Conservation (phyloP, 768 basidiomycete genomes). For the Steccherinum ochraceum region DNA sequence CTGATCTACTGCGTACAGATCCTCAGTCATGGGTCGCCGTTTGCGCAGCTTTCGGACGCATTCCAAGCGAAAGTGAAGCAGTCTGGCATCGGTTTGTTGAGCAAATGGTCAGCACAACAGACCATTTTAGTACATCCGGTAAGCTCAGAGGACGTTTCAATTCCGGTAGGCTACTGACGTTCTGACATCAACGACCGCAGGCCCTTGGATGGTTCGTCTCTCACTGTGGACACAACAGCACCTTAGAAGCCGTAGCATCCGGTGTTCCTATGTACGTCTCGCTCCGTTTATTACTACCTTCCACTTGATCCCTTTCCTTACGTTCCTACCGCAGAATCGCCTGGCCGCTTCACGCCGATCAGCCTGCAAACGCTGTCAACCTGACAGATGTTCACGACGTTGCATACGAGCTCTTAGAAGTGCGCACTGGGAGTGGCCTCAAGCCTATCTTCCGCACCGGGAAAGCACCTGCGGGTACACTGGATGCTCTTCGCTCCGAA, state of each 20-base stretch:
- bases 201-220: constrained; percentile 21
- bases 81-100: constrained; percentile 14
- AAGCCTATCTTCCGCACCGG: constrained; percentile 13
- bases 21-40: constrained; percentile 13
- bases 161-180: not conserved
- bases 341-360: constrained; percentile 21
- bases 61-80: constrained; percentile 11
- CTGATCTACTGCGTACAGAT: constrained; percentile 8
- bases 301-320: not conserved
- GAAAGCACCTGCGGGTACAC: constrained; percentile 11
- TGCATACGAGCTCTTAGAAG: constrained; percentile 16
- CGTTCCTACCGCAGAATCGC: constrained; percentile 16
- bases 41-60: constrained; percentile 10
- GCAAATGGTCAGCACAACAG: constrained; percentile 20
- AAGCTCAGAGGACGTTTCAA: not conserved
- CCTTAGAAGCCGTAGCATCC: constrained; percentile 13
- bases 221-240: constrained; percentile 20
- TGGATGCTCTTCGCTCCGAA: constrained; percentile 15
- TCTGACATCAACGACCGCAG: constrained; percentile 5
- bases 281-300: not conserved
- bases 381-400: constrained; percentile 8
- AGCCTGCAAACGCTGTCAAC: constrained; percentile 16
- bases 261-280: constrained; percentile 16
- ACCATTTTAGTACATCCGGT: constrained; percentile 18
- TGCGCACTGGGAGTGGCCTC: constrained; percentile 13